Conservation (phyloP, 352 stramenopile species). For the Paralagenidium karlingii region DNA sequence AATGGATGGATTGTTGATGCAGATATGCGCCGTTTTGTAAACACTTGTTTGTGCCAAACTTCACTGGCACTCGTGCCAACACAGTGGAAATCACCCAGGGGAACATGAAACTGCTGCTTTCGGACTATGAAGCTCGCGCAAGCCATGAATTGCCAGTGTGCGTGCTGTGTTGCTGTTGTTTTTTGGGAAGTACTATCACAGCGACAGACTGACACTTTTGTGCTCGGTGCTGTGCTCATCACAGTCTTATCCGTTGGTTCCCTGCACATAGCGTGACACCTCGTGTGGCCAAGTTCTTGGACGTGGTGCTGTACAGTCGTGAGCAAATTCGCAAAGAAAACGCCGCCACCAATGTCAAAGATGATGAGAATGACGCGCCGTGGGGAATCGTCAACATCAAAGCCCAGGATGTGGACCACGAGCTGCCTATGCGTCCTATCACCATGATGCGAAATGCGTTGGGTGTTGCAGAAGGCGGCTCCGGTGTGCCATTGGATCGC, state of each 20-base stretch:
- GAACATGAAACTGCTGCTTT: slow-evolving; percentile 87
- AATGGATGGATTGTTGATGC: neutral
- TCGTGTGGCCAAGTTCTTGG: slow-evolving; percentile 88
- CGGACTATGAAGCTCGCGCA: slow-evolving; percentile 89
- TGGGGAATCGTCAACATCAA: slow-evolving; percentile 97
- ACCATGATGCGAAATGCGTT: slow-evolving; percentile 97
- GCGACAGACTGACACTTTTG: neutral
- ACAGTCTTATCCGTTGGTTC: slow-evolving; percentile 83
- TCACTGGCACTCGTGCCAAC: slow-evolving; percentile 79
- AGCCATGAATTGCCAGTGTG: slow-evolving; percentile 92
- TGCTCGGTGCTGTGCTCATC: neutral
- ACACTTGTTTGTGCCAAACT: slow-evolving; percentile 96
- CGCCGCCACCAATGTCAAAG: slow-evolving; percentile 42
- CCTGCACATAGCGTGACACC: slow-evolving; percentile 82
- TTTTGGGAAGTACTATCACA: neutral
- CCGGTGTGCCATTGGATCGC: slow-evolving; percentile 66
- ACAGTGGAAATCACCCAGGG: slow-evolving; percentile 88
- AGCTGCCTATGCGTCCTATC: slow-evolving; percentile 98
- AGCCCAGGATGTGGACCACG: slow-evolving; percentile 90
- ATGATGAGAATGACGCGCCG: slow-evolving; percentile 45
- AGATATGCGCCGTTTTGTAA: slow-evolving; percentile 99
- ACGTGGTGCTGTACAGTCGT: slow-evolving; percentile 97
- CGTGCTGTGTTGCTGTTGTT: slow-evolving; percentile 2
- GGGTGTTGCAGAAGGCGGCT: slow-evolving; percentile 90
- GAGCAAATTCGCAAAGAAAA: slow-evolving; percentile 97